phyloP scores from a whole-genome alignment of 108 stramenopile species.

The Nannochloropsis gaditana region DNA sequence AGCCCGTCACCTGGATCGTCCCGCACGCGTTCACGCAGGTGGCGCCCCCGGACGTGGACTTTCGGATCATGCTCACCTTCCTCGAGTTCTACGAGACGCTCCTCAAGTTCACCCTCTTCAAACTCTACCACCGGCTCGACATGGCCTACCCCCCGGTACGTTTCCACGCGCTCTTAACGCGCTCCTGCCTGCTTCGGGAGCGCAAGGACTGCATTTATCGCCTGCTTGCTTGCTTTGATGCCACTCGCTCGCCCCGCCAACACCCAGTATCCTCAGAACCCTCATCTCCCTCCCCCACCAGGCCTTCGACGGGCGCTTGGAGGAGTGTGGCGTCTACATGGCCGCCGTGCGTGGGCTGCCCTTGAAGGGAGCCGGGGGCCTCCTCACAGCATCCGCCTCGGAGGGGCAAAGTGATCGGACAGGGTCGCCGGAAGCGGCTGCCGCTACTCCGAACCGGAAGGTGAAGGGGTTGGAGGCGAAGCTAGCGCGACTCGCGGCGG shows the following conservation, averaged over 20 bases:
- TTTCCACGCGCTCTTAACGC: neutral
- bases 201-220: neutral
- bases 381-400: neutral
- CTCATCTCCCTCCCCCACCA: neutral
- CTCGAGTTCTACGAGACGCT: slow-evolving; percentile 96
- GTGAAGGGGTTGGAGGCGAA: slow-evolving; percentile 18
- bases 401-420: neutral
- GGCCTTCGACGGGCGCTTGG: neutral
- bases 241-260: neutral
- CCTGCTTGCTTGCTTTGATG: neutral
- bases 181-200: neutral
- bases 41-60: slow-evolving; percentile 89
- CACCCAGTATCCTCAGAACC: no score
- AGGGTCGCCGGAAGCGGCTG: neutral
- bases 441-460: neutral
- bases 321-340: slow-evolving; percentile 18
- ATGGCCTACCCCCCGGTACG: slow-evolving; percentile 70
- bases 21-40: slow-evolving; percentile 92
- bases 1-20: slow-evolving; percentile 71
- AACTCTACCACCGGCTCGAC: slow-evolving; percentile 80
- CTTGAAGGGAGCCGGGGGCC: neutral
- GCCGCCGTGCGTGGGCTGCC: neutral
- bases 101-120: slow-evolving; percentile 87
- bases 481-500: neutral
- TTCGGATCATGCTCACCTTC: slow-evolving; percentile 95